phyloP scores from a whole-genome alignment of 2,329 filamentous ascomycete species.

The Beauveria rudraprayagi region DNA sequence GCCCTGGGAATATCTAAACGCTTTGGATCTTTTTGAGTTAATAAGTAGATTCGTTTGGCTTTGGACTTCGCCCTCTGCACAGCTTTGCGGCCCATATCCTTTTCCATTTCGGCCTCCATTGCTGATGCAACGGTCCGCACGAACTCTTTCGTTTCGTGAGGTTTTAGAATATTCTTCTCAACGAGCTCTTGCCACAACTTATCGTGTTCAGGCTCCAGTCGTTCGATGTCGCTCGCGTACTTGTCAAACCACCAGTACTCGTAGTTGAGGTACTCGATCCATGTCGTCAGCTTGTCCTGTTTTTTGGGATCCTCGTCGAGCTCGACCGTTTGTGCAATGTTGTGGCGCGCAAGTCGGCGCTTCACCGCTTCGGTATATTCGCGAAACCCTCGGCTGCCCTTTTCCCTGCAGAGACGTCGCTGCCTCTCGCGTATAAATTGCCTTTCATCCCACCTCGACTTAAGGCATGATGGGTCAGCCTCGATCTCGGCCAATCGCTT shows the following conservation, averaged over 20 bases:
- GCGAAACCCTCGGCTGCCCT: constrained; percentile 14
- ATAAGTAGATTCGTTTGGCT: not conserved
- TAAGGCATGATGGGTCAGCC: not conserved
- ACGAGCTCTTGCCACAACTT: constrained; percentile 25
- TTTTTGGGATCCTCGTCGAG: constrained; percentile 21
- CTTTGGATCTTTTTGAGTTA: not conserved
- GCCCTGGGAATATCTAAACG: not conserved
- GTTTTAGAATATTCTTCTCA: constrained; percentile 21
- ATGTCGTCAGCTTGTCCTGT: constrained; percentile 26
- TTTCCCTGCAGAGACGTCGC: not conserved
- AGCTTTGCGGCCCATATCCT: not conserved
- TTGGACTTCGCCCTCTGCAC: not conserved
- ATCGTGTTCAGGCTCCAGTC: constrained; percentile 18
- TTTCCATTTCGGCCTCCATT: not conserved
- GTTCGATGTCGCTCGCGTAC: constrained; percentile 13
- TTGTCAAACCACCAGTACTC: constrained; percentile 19
- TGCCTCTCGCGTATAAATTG: not conserved
- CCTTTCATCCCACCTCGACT: not conserved
- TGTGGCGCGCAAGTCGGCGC: constrained; percentile 21
- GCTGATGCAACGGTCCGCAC: not conserved
- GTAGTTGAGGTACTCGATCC: constrained; percentile 30
- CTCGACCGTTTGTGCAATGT: constrained; percentile 21
- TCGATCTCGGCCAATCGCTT: not conserved
- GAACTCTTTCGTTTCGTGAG: constrained; percentile 14
- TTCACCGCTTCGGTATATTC: constrained; percentile 21